A percentile compares a stretch with the other conserved stretches of the same genome.
Evolutionary conservation across 441 rosid genomes (phyloP).

Genomic region (Adansonia grandidieri): DNA sequence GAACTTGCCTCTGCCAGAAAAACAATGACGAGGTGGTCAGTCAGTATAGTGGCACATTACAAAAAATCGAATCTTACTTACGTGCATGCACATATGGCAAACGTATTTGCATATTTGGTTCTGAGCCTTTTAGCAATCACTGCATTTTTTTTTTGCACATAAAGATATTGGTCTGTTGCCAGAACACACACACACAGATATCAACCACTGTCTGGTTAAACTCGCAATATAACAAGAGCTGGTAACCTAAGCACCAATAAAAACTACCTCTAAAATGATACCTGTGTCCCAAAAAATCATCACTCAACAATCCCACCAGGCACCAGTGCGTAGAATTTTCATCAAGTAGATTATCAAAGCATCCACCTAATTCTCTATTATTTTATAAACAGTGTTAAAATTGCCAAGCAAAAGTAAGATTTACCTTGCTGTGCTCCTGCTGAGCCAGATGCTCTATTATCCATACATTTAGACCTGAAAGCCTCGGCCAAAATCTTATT

Average conservation of each 20-base stretch:
- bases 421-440: slow-evolving; percentile 55
- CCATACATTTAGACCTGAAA: slow-evolving; percentile 64
- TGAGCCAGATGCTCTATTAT: slow-evolving; percentile 39
- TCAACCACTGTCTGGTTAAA: background rate
- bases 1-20: slow-evolving; percentile 49
- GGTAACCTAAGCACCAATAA: slow-evolving; percentile 2
- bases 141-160: slow-evolving; percentile 11
- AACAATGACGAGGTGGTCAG: slow-evolving; percentile 21
- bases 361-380: background rate
- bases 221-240: background rate
- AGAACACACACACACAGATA: background rate
- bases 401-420: slow-evolving; percentile 9
- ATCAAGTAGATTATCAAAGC: background rate
- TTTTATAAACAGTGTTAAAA: slow-evolving; percentile 2
- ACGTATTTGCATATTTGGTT: background rate
- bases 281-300: background rate
- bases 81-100: background rate
- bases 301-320: background rate
- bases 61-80: background rate
- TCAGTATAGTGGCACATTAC: slow-evolving; percentile 10
- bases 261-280: background rate
- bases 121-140: background rate
- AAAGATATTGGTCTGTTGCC: background rate
- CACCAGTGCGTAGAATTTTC: background rate
- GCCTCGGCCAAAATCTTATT: slow-evolving; percentile 80